These are phyloP conservation scores for Meripilus lineatus DNA, from an alignment of 1,284 basidiomycete species.

Conservation along the genomic window DNA sequence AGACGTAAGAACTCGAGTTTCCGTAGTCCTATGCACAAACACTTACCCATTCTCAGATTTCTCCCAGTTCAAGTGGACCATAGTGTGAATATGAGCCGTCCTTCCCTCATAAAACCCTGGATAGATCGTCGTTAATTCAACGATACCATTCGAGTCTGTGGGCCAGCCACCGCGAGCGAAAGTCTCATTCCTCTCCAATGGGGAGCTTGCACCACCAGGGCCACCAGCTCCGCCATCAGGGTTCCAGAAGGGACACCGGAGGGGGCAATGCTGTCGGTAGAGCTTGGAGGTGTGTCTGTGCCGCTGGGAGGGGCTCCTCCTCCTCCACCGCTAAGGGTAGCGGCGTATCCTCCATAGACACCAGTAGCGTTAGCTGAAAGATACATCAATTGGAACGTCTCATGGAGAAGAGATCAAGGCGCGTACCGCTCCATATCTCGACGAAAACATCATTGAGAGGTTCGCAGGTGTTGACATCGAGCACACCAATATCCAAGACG, in stretches of 20 bases:
- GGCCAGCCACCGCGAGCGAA: constrained; percentile 66
- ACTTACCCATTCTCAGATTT: constrained; percentile 36
- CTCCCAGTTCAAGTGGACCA: constrained; percentile 39
- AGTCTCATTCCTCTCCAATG: constrained; percentile 31
- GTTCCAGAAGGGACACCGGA: neutral
- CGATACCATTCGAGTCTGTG: constrained; percentile 63
- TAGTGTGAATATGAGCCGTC: constrained; percentile 49
- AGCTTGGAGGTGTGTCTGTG: too few species aligned
- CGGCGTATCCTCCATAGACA: constrained; percentile 39
- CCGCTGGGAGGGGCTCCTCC: too few species aligned
- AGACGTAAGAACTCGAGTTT: constrained; percentile 13
- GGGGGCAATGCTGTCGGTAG: neutral
- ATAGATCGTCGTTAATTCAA: constrained; percentile 65
- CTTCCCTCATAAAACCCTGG: constrained; percentile 61
- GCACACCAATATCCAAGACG: constrained; percentile 64
- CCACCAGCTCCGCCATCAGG: constrained; percentile 2
- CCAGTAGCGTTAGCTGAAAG: constrained; percentile 46
- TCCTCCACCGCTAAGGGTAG: neutral
- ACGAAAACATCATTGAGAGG: constrained; percentile 65
- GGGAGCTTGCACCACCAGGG: constrained; percentile 11
- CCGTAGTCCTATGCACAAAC: constrained; percentile 12
- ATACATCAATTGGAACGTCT: neutral
- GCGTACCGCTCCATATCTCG: constrained; percentile 58
- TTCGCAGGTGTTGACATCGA: constrained; percentile 70
- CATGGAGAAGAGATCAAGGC: neutral